phyloP scores from a whole-genome alignment of 805 yeast genomes.

The Hanseniaspora clermontiae region DNA sequence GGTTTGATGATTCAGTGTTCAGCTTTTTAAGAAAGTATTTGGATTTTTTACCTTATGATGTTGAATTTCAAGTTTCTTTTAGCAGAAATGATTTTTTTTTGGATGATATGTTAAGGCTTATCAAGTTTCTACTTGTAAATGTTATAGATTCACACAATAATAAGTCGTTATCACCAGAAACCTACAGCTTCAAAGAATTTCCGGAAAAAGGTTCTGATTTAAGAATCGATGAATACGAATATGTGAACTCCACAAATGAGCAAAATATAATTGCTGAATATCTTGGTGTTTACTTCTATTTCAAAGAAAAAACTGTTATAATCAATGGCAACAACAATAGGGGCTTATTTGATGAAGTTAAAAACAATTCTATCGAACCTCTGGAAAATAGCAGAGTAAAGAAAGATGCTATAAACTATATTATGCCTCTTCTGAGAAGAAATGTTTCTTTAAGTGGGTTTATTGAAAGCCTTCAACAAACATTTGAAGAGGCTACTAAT shows the following conservation, averaged over 20 bases:
- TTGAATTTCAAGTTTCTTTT: neutral
- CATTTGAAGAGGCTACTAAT: neutral
- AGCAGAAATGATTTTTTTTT: neutral
- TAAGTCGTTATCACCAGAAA: neutral
- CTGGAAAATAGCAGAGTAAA: neutral
- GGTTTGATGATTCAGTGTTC: neutral
- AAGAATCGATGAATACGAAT: neutral
- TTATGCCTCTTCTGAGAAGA: neutral
- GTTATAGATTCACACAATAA: neutral
- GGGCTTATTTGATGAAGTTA: neutral
- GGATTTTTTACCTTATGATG: neutral
- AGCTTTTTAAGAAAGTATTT: neutral
- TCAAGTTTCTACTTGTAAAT: neutral
- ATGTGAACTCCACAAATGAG: neutral
- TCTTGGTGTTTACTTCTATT: neutral
- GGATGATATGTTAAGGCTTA: conserved; percentile 3
- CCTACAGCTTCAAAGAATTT: neutral
- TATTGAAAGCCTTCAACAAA: neutral
- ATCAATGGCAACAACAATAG: no score
- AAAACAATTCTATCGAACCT: neutral
- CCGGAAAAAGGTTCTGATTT: neutral
- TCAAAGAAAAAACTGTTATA: neutral
- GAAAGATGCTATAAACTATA: conserved; percentile 1
- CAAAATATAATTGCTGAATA: neutral
- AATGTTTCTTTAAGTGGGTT: neutral